These are phyloP conservation scores for Ophiocytium majus DNA, from an alignment of 352 stramenopile genomes.

Conservation along the genomic window DNA sequence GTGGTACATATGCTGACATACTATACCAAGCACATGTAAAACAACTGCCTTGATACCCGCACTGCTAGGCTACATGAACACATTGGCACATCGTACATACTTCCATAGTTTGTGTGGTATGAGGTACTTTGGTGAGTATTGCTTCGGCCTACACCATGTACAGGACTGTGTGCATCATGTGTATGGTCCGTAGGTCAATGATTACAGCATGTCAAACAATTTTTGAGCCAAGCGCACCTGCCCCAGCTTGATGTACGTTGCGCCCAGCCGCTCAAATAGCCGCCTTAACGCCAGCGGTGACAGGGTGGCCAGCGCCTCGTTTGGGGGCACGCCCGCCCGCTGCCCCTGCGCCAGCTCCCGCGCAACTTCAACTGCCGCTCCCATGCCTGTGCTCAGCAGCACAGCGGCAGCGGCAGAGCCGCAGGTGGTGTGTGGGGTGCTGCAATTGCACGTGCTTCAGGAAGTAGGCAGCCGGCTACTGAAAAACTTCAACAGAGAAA, in stretches of 20 bases:
- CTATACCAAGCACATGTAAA: no score
- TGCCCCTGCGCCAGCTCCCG: not conserved
- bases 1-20: no score
- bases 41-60: no score
- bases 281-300: constrained; percentile 34
- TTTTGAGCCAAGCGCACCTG: no score
- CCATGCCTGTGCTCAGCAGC: not conserved
- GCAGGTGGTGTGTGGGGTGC: not conserved
- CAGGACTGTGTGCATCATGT: no score
- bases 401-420: not conserved
- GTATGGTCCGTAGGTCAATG: no score
- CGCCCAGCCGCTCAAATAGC: constrained; percentile 72
- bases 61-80: no score
- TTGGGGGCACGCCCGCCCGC: not conserved
- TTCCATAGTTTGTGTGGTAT: no score
- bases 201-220: no score
- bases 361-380: not conserved
- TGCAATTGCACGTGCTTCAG: not conserved
- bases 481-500: not conserved
- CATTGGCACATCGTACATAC: no score
- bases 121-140: no score
- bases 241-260: constrained; percentile 76
- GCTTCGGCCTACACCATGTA: no score
- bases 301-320: not conserved
- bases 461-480: not conserved